These are phyloP conservation scores for Trichoderma endophyticum DNA, from an alignment of 2,329 filamentous ascomycete genomes.

Conservation along the genomic window DNA sequence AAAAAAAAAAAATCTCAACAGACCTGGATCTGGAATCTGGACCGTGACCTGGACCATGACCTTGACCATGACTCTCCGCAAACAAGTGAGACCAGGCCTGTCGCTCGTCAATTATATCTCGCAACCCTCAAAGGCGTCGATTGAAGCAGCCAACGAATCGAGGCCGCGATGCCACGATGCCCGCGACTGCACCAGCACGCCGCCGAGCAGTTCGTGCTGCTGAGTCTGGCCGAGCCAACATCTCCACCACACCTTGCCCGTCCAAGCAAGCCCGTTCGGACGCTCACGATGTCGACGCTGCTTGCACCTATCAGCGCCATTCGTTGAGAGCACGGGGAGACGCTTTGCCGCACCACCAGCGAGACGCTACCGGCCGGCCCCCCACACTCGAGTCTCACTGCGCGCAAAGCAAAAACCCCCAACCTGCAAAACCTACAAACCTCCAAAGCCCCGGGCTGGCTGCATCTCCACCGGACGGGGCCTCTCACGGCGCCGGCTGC, in stretches of 20 bases:
- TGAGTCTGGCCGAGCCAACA: slow-evolving; percentile 5
- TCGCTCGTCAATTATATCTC: not conserved
- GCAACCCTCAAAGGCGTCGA: not conserved
- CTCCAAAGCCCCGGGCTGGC: not conserved
- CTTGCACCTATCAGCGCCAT: slow-evolving; percentile 16
- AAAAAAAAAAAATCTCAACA: not conserved
- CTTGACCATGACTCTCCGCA: not conserved
- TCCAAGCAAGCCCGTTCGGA: not conserved
- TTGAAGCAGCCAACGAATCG: slow-evolving; percentile 10
- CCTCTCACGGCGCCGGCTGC: not conserved
- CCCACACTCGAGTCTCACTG: slow-evolving; percentile 9
- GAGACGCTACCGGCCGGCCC: slow-evolving; percentile 9
- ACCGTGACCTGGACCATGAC: not conserved
- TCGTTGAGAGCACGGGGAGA: slow-evolving; percentile 17
- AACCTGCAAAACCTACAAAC: not conserved
- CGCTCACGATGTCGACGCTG: not conserved
- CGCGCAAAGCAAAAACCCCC: not conserved
- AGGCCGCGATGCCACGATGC: slow-evolving; percentile 11
- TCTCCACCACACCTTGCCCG: slow-evolving; percentile 9
- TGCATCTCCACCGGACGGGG: slow-evolving; percentile 7
- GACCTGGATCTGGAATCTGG: not conserved
- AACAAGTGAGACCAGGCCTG: not conserved
- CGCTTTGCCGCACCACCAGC: not conserved
- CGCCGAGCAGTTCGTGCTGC: not conserved
- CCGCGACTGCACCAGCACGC: slow-evolving; percentile 4